phyloP scores from a whole-genome alignment of 306 rosid genomes.

The Neltuma alba region DNA sequence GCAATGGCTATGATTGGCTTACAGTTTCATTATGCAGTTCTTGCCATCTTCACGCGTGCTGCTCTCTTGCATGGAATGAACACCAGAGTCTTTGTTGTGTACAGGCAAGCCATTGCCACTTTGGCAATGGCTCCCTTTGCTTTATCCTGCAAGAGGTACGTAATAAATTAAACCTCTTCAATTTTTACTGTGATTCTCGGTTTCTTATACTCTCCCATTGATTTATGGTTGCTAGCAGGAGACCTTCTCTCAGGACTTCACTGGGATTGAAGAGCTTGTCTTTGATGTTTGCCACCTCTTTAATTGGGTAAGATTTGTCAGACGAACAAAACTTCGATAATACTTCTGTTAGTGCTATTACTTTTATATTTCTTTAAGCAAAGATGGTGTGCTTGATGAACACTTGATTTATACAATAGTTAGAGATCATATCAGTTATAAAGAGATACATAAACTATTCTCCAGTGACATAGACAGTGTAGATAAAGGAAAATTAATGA shows the following conservation, averaged over 20 bases:
- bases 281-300: constrained; percentile 60
- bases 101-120: constrained; percentile 74
- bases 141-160: constrained; percentile 31
- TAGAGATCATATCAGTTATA: too few species aligned
- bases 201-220: neutral
- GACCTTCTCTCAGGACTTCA: constrained; percentile 42
- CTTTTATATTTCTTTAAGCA: too few species aligned
- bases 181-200: neutral
- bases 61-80: constrained; percentile 74
- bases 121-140: constrained; percentile 57
- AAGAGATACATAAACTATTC: too few species aligned
- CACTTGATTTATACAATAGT: neutral
- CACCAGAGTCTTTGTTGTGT: constrained; percentile 60
- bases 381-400: neutral
- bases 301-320: constrained; percentile 54
- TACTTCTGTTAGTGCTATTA: neutral
- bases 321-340: neutral
- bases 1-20: constrained; percentile 54
- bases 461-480: too few species aligned
- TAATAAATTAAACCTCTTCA: neutral
- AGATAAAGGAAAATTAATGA: too few species aligned
- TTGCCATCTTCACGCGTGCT: constrained; percentile 60
- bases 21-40: constrained; percentile 61
- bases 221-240: constrained; percentile 40
- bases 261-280: constrained; percentile 54